Percentiles rank a stretch among this genome's conserved stretches.
These are phyloP conservation scores for Dactylellina drechsleri DNA, from an alignment of 2,329 filamentous ascomycete species.

Conservation along the genomic window DNA sequence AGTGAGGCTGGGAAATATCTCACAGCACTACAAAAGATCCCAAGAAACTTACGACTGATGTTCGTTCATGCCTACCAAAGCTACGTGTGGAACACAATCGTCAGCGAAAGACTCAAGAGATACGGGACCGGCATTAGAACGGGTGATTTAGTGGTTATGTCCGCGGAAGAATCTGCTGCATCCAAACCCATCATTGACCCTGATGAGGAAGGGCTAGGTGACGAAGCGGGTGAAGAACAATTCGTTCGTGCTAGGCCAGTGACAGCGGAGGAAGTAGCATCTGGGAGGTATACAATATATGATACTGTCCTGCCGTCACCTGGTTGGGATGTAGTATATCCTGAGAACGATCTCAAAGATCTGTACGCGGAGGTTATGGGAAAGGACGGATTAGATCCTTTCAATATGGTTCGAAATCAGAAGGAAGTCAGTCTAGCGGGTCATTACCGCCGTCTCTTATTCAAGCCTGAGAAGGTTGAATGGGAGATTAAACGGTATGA, in stretches of 20 bases:
- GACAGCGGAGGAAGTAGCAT: slow-evolving; percentile 78
- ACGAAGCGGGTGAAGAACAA: slow-evolving; percentile 66
- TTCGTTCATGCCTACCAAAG: slow-evolving; percentile 98
- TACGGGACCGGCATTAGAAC: slow-evolving; percentile 78
- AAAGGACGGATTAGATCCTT: slow-evolving; percentile 77
- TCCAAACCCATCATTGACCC: slow-evolving; percentile 59
- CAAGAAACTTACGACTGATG: slow-evolving; percentile 85
- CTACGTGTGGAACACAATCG: slow-evolving; percentile 89
- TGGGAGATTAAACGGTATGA: slow-evolving; percentile 78
- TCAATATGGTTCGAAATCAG: slow-evolving; percentile 85
- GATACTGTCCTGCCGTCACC: slow-evolving; percentile 93
- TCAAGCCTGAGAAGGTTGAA: slow-evolving; percentile 71
- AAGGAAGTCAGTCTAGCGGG: slow-evolving; percentile 90
- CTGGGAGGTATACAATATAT: slow-evolving; percentile 80
- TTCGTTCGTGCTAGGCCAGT: slow-evolving; percentile 78
- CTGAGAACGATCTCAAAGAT: slow-evolving; percentile 80
- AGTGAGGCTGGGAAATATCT: slow-evolving; percentile 69
- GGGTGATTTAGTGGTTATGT: slow-evolving; percentile 81
- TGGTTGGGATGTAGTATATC: slow-evolving; percentile 89
- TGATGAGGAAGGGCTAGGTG: slow-evolving; percentile 65
- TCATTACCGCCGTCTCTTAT: slow-evolving; percentile 85
- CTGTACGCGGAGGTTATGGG: slow-evolving; percentile 91
- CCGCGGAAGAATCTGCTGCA: slow-evolving; percentile 36
- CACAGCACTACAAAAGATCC: slow-evolving; percentile 82
- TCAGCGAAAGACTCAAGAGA: slow-evolving; percentile 79